Evolutionary conservation across 495 filamentous ascomycete genomes (phyloP).

Genomic region (Tuber umbilicatum): DNA sequence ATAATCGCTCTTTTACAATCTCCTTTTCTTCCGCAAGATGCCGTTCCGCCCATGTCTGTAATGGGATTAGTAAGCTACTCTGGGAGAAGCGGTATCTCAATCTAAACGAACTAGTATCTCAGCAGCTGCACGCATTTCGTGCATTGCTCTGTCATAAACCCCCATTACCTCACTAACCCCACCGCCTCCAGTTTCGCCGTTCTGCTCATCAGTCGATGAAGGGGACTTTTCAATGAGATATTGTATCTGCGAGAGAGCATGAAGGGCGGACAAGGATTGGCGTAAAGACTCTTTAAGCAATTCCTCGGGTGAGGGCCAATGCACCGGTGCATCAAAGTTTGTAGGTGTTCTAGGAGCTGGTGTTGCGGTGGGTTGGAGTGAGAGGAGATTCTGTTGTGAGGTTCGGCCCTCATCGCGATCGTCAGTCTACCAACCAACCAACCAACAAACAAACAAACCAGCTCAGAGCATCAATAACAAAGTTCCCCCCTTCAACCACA

Average conservation of each 20-base stretch:
- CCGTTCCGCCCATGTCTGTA: conserved; percentile 28
- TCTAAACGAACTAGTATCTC: conserved; percentile 26
- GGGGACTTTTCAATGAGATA: conserved; percentile 16
- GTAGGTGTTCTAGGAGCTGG: not conserved
- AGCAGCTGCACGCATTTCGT: conserved; percentile 35
- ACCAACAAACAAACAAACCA: conserved; percentile 1
- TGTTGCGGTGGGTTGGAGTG: conserved; percentile 25
- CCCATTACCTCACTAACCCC: conserved; percentile 34
- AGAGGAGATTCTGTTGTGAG: conserved; percentile 30
- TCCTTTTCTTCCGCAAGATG: conserved; percentile 28
- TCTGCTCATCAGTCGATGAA: not conserved
- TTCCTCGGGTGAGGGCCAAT: conserved; percentile 35
- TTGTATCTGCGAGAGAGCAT: conserved; percentile 31
- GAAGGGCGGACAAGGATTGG: conserved; percentile 32
- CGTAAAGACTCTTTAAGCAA: conserved; percentile 37
- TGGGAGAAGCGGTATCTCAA: not conserved
- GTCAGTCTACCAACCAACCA: not conserved
- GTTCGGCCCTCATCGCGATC: conserved; percentile 2
- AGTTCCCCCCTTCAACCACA: not conserved
- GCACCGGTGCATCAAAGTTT: not conserved
- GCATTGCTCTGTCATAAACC: conserved; percentile 30
- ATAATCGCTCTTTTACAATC: conserved; percentile 21
- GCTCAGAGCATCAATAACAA: not conserved
- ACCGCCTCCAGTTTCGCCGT: conserved; percentile 8
- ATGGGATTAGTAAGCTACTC: conserved; percentile 1